phyloP scores from a whole-genome alignment of 805 yeast genomes.

The Candida boleticola region DNA sequence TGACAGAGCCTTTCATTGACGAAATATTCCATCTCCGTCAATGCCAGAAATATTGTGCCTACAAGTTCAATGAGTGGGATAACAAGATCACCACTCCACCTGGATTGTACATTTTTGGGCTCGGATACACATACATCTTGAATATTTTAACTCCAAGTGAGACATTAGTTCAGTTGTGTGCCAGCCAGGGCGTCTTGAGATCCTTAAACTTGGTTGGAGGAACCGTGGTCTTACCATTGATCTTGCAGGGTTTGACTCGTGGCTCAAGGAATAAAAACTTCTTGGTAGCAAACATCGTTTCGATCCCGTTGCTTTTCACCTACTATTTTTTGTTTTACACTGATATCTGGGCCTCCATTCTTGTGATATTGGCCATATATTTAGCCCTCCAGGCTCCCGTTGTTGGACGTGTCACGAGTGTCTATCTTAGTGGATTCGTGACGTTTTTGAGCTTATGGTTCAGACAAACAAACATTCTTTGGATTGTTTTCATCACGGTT shows the following conservation, averaged over 20 bases:
- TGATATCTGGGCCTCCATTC: constrained; percentile 85
- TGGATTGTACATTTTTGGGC: constrained; percentile 65
- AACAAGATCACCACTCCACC: constrained; percentile 96
- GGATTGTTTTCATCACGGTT: constrained; percentile 67
- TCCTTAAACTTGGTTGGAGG: constrained; percentile 70
- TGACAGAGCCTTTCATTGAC: constrained; percentile 51
- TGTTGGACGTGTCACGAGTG: constrained; percentile 12
- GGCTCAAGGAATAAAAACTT: constrained; percentile 12
- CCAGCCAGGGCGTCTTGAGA: constrained; percentile 22
- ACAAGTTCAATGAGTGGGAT: constrained; percentile 70
- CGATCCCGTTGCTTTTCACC: constrained; percentile 70
- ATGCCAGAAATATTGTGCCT: constrained; percentile 61
- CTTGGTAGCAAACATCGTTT: constrained; percentile 27
- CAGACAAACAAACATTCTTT: constrained; percentile 88
- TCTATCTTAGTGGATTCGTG: constrained; percentile 46
- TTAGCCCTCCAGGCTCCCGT: constrained; percentile 34
- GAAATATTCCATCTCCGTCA: constrained; percentile 87
- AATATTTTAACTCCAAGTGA: constrained; percentile 29
- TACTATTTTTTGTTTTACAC: constrained; percentile 84
- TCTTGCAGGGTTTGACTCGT: constrained; percentile 26
- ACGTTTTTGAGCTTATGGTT: constrained; percentile 68
- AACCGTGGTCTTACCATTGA: constrained; percentile 47
- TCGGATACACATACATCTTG: constrained; percentile 35
- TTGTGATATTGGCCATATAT: constrained; percentile 57
- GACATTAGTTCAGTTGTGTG: constrained; percentile 15